Evolutionary conservation across 306 rosid species (phyloP).

Genomic region (Urtica urens): DNA sequence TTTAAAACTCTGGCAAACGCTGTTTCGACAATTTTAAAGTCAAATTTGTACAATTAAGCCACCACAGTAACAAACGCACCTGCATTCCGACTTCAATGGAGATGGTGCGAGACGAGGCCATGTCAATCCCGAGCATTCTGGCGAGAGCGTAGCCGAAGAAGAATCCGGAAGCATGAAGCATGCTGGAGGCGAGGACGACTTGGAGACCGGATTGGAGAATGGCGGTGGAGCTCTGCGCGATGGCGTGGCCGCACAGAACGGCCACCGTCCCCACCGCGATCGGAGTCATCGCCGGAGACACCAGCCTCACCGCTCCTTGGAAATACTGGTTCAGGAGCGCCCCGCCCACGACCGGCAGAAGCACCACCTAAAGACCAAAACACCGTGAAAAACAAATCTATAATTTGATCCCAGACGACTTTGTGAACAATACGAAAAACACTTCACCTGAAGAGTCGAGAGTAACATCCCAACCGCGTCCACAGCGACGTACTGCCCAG

Average conservation of each 20-base stretch:
- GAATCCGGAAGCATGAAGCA: conserved; percentile 69
- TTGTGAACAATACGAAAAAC: neutral
- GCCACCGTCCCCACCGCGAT: conserved; percentile 78
- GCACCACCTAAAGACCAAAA: conserved; percentile 86
- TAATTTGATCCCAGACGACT: too few relatives aligned
- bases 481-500: conserved; percentile 75
- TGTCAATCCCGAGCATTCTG: conserved; percentile 46
- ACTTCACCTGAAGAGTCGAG: conserved; percentile 58
- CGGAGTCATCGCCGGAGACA: conserved; percentile 75
- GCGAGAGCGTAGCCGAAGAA: conserved; percentile 64
- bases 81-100: conserved; percentile 92
- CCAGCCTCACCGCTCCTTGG: conserved; percentile 50
- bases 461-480: conserved; percentile 57
- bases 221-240: conserved; percentile 63
- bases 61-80: conserved; percentile 48
- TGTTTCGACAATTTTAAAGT: too few relatives aligned
- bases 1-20: too few relatives aligned
- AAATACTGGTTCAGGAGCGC: conserved; percentile 78
- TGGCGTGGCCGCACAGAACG: conserved; percentile 64
- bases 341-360: conserved; percentile 67
- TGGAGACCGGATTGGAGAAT: conserved; percentile 56
- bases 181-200: conserved; percentile 43
- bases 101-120: conserved; percentile 60
- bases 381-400: too few relatives aligned
- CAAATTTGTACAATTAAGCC: too few relatives aligned